Evolutionary conservation across 1,139 yeast species (phyloP), one percentile per base, ranked within the genome.

Genomic region (Yamadazyma atlantica): DNA sequence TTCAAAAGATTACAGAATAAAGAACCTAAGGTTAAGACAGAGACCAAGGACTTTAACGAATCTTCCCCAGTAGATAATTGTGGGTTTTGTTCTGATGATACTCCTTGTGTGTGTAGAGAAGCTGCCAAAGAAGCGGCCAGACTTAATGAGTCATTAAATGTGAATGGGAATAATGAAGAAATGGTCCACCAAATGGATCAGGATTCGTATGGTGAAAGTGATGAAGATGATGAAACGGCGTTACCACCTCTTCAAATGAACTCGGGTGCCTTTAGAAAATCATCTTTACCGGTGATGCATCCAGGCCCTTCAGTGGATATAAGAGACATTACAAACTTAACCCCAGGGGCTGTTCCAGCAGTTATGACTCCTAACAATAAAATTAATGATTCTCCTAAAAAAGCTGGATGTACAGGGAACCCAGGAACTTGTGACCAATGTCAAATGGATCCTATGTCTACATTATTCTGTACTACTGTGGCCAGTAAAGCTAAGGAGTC

Each of bases 91-190:
- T 80, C 95, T 1, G 95, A 85, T 50, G 95, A 84, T 46, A 82
- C 95, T 0, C 94, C 95, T 4, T 90, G 97, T 62, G 86, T 90
- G 2, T 90, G 97, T 59, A 78, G 92, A 23, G 96, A 84, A 54
- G 85, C 90, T 7, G 89, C 83, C 1, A 74, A 74, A 49, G 86
- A 80, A 48, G 75, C 76, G 2, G 76, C 74, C 1, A 49, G 61
- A 27, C 51, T 70, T 35, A 62, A 58, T 35, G 54, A 55, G 27
- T 49, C 63, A 1, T 55, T 69, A 32, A 51, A 55, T 13, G 47
- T 50, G n/a, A 24, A 27, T 19, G 12, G 21, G 3, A 25, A 25
- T 15, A 50, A 45, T 3, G 45, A 51, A n/a, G 51, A 51, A 18
- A 43, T 43, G n/a, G 57, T 50, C 17, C 32, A 24, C 10, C 33